A percentile compares a stretch with the other conserved stretches of the same genome.
phyloP scores from a whole-genome alignment of 495 filamentous ascomycete genomes.

The Xylaria sp. region DNA sequence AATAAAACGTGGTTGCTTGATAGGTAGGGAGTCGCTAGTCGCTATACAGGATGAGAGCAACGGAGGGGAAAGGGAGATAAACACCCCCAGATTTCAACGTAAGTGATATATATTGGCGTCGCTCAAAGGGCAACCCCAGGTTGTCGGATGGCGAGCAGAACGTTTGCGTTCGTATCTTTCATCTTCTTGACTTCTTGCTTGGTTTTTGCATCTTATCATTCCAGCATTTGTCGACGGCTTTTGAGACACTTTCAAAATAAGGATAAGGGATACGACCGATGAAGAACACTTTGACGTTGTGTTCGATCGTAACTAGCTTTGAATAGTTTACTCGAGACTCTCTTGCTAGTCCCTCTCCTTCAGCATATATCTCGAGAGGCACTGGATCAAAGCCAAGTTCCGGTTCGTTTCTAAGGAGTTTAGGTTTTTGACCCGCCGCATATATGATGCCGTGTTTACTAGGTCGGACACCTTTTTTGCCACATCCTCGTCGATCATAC shows the following conservation, averaged over 20 bases:
- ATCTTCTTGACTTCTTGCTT: constrained; percentile 41
- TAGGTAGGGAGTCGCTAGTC: not conserved
- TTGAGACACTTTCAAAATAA: constrained; percentile 45
- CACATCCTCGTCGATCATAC: constrained; percentile 52
- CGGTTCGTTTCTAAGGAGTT: constrained; percentile 45
- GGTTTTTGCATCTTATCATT: constrained; percentile 44
- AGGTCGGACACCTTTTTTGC: constrained; percentile 54
- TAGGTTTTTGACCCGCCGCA: constrained; percentile 37
- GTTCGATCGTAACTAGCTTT: constrained; percentile 56
- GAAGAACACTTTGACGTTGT: constrained; percentile 56
- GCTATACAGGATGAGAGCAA: constrained; percentile 11
- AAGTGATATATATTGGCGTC: constrained; percentile 12
- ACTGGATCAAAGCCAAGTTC: constrained; percentile 51
- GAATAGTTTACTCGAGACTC: constrained; percentile 57
- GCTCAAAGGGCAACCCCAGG: not conserved
- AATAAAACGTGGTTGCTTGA: constrained; percentile 6
- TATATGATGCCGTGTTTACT: constrained; percentile 55
- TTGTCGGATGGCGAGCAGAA: not conserved
- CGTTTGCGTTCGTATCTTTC: not conserved
- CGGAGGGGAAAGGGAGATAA: not conserved
- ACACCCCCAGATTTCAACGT: constrained; percentile 21
- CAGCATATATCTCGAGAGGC: constrained; percentile 42
- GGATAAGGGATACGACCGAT: constrained; percentile 44
- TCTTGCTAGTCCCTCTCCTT: constrained; percentile 49
- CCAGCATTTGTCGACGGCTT: constrained; percentile 56